Evolutionary conservation across 805 yeast species (phyloP).

Genomic region (Teunomyces tritomae): DNA sequence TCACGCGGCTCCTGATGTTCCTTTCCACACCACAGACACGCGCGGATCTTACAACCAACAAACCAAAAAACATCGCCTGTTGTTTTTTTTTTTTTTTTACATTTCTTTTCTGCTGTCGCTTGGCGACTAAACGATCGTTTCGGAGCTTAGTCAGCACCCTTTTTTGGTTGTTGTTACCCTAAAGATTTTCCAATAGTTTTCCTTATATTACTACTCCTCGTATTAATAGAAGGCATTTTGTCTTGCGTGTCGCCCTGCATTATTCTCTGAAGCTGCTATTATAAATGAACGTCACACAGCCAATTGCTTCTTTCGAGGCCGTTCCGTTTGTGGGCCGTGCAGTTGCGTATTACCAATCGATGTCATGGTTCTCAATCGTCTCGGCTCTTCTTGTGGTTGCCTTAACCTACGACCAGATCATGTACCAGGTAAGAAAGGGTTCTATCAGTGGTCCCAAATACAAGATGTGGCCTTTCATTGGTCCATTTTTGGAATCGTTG

Average conservation of each 20-base stretch:
- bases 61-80: background rate
- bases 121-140: constrained; percentile 11
- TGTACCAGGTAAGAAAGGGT: constrained; percentile 80
- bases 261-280: background rate
- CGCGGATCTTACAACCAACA: too few relatives aligned
- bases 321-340: constrained; percentile 11
- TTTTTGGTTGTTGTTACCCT: constrained; percentile 7
- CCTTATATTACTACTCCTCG: background rate
- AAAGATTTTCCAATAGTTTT: constrained; percentile 3
- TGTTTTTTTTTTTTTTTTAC: background rate
- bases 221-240: background rate
- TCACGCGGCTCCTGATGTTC: background rate
- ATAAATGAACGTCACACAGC: background rate
- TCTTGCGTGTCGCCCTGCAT: background rate
- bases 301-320: constrained; percentile 4
- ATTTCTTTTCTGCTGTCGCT: background rate
- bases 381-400: constrained; percentile 46
- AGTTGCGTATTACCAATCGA: constrained; percentile 12
- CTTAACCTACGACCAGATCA: constrained; percentile 69
- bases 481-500: constrained; percentile 90
- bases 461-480: constrained; percentile 93
- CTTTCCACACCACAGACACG: background rate
- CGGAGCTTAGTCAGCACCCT: background rate
- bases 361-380: constrained; percentile 56
- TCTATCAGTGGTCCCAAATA: constrained; percentile 84